Base-by-base conservation (phyloP, 2,329 filamentous ascomycete species). In the Pseudocercospora musae region DNA sequence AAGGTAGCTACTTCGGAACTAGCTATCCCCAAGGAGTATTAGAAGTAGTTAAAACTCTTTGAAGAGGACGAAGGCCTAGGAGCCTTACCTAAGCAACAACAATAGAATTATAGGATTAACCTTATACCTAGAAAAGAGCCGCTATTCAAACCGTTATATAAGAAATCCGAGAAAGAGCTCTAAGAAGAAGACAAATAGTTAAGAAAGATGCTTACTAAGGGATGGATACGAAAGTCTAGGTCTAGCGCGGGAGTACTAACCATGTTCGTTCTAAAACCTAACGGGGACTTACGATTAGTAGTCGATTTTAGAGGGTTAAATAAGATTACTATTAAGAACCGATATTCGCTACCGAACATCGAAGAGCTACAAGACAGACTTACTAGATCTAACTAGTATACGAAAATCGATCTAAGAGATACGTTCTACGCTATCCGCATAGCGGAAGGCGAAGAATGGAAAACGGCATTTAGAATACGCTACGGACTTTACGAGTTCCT, bases 221-320 rank as follows among this genome's bases (percentile, higher is more conserved):
- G n/a, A 15, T 15, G 23, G 21, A 58, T 58, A 15, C 6, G 13
- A 9, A 44, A 58, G 13, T 27, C 20, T 50, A 58, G 56, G 25
- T 46, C 18, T 58, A 58, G 56, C 31, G 18, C 20, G 13, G 27
- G 40, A n/a, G 42, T 29, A 29, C 42, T 49, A 48, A 21, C 44
- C n/a, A 37, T 58, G 4, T 52, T 69, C 65, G 48, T 67, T 49
- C 60, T 59, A 58, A 69, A 69, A 57, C 66, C 65, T 25, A 60
- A 67, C 33, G 42, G 60, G 25, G 58, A 31, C 0, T 56, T 72
- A 15, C 25, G 63, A 5, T 49, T 74, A 6, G 74, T 66, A 59
- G 58, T 76, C 2, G 66, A 77, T 56, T 76, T 75, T 53, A 18
- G 65, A 29, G 53, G 57, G 1, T 55, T 77, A 25, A 77, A 77